Base-by-base conservation (phyloP, 768 basidiomycete species). In the Austroboletus eburneus region DNA sequence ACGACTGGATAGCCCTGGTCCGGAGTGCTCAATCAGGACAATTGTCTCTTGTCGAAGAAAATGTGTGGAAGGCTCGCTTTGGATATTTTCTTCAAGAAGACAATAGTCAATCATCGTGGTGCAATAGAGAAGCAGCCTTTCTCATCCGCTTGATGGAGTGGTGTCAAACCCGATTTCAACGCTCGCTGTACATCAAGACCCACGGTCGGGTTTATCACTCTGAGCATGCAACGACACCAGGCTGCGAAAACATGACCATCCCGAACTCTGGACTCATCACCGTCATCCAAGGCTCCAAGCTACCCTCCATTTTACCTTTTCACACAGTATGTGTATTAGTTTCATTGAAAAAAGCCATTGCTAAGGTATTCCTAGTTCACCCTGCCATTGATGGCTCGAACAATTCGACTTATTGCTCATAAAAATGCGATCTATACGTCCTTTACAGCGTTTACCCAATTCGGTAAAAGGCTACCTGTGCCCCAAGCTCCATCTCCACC, bases 281-380 rank as follows among this genome's bases (percentile, higher is more conserved):
- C 20, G 42, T 52, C 36, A 57, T 71, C 33, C 57, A 58, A 42
- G 45, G 58, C 16, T 69, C 66, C 12, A 60, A 56, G 5, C 56
- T 73, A 7, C 73, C 73, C 2, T 65, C 69, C 22, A 71, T 78
- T 17, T 51, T 78, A 7, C 76, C 76, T 1, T 78, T 78, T 57
- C 73, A 78, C 42, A 74, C 74, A 21, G 74, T 75, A 44, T 47
- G 72, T 48, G 17, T 23, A 9, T 30, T 20, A 4, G 22, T 42
- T 21, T 9, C 14, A 23, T 41, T 18, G 9, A 35, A 16, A n/a
- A 35, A 41, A 12, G 29, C 21, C 35, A 6, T 17, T 42, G 27
- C 33, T 38, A 18, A n/a, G 37, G 29, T 32, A 27, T 32, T 20
- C 20, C n/a, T 50, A 75, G 74, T 78, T 78, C 61, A 73, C 71